Evolutionary conservation across 495 filamentous ascomycete genomes (phyloP), one percentile per base, ranked within the genome.

Genomic region (Trichocladium antarcticum): DNA sequence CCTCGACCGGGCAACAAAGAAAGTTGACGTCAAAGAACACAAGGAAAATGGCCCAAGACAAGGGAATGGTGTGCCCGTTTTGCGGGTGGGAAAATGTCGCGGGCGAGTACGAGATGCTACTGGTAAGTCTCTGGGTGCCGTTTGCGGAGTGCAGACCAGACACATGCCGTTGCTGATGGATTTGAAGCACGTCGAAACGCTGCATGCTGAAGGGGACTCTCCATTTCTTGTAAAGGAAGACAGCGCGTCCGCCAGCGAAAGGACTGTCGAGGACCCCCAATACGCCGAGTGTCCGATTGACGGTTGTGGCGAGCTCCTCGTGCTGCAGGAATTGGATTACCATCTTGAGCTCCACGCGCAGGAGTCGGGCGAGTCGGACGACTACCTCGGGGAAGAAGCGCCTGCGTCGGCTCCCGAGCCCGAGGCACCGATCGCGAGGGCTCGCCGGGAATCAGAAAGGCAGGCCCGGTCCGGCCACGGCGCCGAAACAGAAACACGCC

Each of bases 261-360:
- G 82, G 61, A 88, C 90, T 59, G 54, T 59, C 29, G 57, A 63
- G 7, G 65, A 75, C 21, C 47, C 63, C 17, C 55, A 70, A 7
- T 88, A 81, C 54, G 70, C 80, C 36, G 70, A 80, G 41, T 95
- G 89, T 55, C 79, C 83, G 1, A 67, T 78, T 8, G 72, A 79
- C 11, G 76, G 75, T n/a, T 94, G 87, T 62, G 83, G 81, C 17
- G 85, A 94, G 57, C 60, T 72, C 15, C 64, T 90, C 37, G 65
- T 75, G 24, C 60, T 75, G 12, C 58, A 66, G 2, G 79, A 87
- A 51, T 63, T 92, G 29, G 75, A 83, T 20, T 77, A 73, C 29
- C 88, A 93, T 61, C 64, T 88, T 32, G 83, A 89, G 59, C 66
- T 89, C 41, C 88, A 95, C 64, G 59, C 67, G 32, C 74, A 77